Conservation (phyloP, 441 rosid species). For the Kokia cookei region DNA sequence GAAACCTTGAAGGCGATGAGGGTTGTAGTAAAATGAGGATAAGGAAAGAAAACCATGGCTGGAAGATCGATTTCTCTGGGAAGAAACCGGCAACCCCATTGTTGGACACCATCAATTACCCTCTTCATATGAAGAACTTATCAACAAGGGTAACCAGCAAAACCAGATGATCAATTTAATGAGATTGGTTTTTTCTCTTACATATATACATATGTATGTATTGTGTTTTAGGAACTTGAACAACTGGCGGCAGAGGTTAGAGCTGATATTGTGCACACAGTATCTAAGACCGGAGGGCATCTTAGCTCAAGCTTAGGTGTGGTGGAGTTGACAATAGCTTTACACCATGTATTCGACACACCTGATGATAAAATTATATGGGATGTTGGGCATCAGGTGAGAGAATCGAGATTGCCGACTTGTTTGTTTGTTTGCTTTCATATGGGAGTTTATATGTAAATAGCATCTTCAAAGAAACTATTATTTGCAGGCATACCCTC, state of each 20-base stretch:
- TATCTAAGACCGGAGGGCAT: slow-evolving; percentile 65
- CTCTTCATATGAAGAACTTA: slow-evolving; percentile 63
- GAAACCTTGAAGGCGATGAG: slow-evolving; percentile 19
- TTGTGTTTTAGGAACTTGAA: slow-evolving; percentile 48
- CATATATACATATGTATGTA: background rate
- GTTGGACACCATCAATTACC: slow-evolving; percentile 59
- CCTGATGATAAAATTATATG: slow-evolving; percentile 71
- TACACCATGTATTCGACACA: slow-evolving; percentile 58
- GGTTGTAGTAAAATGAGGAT: slow-evolving; percentile 26
- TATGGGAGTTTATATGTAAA: background rate
- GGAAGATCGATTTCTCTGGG: slow-evolving; percentile 42
- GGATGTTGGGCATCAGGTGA: slow-evolving; percentile 88
- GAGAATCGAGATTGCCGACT: background rate
- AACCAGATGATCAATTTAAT: background rate
- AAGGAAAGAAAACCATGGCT: slow-evolving; percentile 29
- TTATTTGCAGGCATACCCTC: slow-evolving; percentile 54
- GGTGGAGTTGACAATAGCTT: slow-evolving; percentile 54
- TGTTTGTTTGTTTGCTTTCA: background rate
- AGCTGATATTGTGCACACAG: slow-evolving; percentile 52
- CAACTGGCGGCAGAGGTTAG: slow-evolving; percentile 68
- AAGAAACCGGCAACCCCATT: slow-evolving; percentile 60
- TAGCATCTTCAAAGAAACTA: background rate
- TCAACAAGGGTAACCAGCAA: slow-evolving; percentile 31
- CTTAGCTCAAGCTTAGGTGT: slow-evolving; percentile 68
- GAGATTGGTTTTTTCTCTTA: background rate